These are phyloP conservation scores for Hygrophoropsis aurantiaca DNA, from an alignment of 768 basidiomycete species.

Conservation along the genomic window DNA sequence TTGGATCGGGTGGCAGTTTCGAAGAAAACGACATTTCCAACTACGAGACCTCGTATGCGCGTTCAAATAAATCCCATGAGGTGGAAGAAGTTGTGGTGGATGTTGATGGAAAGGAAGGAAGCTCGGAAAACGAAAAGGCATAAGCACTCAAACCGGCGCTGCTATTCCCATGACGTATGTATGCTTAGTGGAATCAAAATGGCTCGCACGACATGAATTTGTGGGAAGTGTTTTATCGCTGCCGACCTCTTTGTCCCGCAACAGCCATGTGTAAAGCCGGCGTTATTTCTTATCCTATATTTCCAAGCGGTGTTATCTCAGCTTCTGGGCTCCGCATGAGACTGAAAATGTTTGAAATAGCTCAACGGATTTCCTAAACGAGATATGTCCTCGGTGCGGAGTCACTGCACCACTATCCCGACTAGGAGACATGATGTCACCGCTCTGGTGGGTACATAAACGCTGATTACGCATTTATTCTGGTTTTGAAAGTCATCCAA, in stretches of 20 bases:
- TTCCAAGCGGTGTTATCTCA: too few relatives aligned
- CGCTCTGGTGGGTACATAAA: neutral
- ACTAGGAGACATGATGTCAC: conserved; percentile 24
- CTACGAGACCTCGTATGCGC: conserved; percentile 1
- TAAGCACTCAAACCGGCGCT: too few relatives aligned
- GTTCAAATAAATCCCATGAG: neutral
- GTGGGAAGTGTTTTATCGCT: too few relatives aligned
- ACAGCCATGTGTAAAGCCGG: too few relatives aligned
- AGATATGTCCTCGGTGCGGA: conserved; percentile 19
- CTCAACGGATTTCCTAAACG: conserved; percentile 8
- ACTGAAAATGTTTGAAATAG: too few relatives aligned
- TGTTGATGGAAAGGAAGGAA: neutral
- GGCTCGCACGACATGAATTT: too few relatives aligned
- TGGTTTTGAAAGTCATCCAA: neutral
- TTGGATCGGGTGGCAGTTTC: conserved; percentile 43
- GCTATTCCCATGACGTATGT: too few relatives aligned
- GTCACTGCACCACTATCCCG: too few relatives aligned
- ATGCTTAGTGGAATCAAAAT: too few relatives aligned
- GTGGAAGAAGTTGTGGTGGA: neutral
- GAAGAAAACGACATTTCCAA: conserved; percentile 51
- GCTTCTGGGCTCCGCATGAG: too few relatives aligned
- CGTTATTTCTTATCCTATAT: too few relatives aligned
- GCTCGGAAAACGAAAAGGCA: neutral
- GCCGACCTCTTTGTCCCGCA: too few relatives aligned
- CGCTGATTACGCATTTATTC: neutral